phyloP scores from a whole-genome alignment of 805 yeast genomes.

The Monosporozyma siamensis region DNA sequence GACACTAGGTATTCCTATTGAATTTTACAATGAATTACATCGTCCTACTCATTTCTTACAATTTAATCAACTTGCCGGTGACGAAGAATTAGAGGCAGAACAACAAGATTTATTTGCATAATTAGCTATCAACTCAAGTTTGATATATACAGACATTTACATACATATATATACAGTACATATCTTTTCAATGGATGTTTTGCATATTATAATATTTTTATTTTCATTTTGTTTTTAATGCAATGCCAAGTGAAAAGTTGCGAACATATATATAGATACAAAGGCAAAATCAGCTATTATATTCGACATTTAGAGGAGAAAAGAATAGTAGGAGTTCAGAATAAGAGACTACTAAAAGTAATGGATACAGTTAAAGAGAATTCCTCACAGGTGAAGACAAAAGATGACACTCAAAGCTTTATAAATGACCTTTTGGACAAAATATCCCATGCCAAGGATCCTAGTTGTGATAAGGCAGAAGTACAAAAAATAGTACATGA shows the following conservation, averaged over 20 bases:
- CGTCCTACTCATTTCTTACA: slow-evolving; percentile 80
- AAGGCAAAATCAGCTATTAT: too few species aligned
- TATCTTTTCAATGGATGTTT: too few species aligned
- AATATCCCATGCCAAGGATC: not conserved
- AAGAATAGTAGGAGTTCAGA: too few species aligned
- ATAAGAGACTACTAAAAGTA: not conserved
- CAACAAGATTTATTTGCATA: slow-evolving; percentile 55
- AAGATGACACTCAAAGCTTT: not conserved
- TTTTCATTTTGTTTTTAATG: not conserved
- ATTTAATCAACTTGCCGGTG: slow-evolving; percentile 57
- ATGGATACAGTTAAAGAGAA: not conserved
- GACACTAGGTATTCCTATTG: slow-evolving; percentile 69
- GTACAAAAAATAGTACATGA: slow-evolving; percentile 1
- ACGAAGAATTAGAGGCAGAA: slow-evolving; percentile 49
- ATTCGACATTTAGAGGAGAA: too few species aligned
- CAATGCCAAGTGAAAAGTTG: too few species aligned
- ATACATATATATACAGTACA: too few species aligned
- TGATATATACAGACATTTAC: not conserved
- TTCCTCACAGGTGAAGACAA: not conserved
- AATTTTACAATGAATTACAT: slow-evolving; percentile 78
- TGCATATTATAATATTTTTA: not conserved
- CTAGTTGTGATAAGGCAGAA: not conserved
- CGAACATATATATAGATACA: too few species aligned
- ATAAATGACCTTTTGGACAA: not conserved
- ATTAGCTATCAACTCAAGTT: not conserved